Conservation (phyloP, 108 stramenopile genomes). For the Skeletonema grethae region DNA sequence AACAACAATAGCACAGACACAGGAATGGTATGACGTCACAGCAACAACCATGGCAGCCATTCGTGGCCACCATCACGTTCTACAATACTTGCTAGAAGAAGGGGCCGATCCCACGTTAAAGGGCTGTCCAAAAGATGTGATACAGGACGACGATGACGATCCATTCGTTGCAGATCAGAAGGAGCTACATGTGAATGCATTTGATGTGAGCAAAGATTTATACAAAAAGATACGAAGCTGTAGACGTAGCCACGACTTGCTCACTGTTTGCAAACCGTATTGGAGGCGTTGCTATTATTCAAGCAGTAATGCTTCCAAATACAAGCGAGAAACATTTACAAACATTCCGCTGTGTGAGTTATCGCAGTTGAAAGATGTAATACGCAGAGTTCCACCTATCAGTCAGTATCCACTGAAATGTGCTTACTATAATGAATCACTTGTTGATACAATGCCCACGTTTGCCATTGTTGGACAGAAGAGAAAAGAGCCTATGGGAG, state of each 20-base stretch:
- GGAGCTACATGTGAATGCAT: conserved; percentile 20
- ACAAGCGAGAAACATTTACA: conserved; percentile 10
- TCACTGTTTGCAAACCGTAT: conserved; percentile 14
- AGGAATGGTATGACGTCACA: conserved; percentile 28
- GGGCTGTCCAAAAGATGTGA: conserved; percentile 24
- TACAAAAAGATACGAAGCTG: conserved; percentile 13
- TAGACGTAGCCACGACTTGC: conserved; percentile 16
- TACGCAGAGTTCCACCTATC: conserved; percentile 1
- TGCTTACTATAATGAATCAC: not conserved
- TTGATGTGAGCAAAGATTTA: conserved; percentile 8
- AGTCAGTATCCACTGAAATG: conserved; percentile 8
- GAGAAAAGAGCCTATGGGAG: not conserved
- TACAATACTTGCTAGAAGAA: conserved; percentile 25
- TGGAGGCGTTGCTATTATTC: conserved; percentile 16
- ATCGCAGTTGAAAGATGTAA: conserved; percentile 4
- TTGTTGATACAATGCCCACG: not conserved
- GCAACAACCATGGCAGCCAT: conserved; percentile 24
- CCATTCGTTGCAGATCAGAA: not conserved
- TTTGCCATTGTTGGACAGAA: not conserved
- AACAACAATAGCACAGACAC: too few species aligned
- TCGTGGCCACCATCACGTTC: conserved; percentile 16
- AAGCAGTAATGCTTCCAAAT: conserved; percentile 6
- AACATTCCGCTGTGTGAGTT: conserved; percentile 7
- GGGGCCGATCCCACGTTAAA: conserved; percentile 35
- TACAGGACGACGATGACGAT: conserved; percentile 6